Base-by-base conservation (phyloP, 2,329 filamentous ascomycete genomes). In the Colletotrichum graminicola region DNA sequence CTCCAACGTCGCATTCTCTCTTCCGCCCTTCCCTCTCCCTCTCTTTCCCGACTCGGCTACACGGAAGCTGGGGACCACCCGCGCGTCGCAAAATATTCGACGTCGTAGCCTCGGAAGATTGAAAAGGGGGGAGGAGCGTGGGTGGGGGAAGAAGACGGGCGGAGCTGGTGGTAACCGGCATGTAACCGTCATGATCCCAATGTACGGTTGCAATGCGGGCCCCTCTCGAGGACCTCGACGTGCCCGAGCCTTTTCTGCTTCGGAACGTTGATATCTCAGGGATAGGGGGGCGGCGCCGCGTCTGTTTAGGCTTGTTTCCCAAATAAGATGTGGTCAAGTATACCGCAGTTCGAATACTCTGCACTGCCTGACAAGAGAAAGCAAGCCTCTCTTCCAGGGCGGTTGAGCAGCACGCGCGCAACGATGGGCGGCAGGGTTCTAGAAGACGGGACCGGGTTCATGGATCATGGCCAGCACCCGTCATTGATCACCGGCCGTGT, bases 381-480 rank as follows among this genome's bases (percentile, higher is more conserved):
- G 12, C 23, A 21, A 11, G 21, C 11, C 2, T 12, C 18, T 34
- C 32, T 34, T 32, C 7, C 32, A 8, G 21, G 23, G 23, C 23
- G 61, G 45, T n/a, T 23, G 55, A 16, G 32, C 63, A 45, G 36
- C 41, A 57, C 29, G 26, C 55, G 56, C 26, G 6, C 14, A 39
- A 43, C 21, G 43, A 45, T 7, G 43, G 43, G 21, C 43, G 43
- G 7, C 18, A 6, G 49, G 26, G 59, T 63, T 56, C 49, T 49
- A 67, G 59, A 49, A 67, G 57, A n/a, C 64, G 45, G 64, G 57
- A n/a, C 64, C 36, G 64, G 57, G 57, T 55, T 62, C 52, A 52
- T 61, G 59, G 41, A 47, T 16, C 49, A 63, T 16, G 59, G 41
- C 39, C 18, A 32, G 34, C 49, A 47, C 43, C 7, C 47, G 29